phyloP scores from a whole-genome alignment of 306 rosid genomes.

The Astragalus glycyphyllos region DNA sequence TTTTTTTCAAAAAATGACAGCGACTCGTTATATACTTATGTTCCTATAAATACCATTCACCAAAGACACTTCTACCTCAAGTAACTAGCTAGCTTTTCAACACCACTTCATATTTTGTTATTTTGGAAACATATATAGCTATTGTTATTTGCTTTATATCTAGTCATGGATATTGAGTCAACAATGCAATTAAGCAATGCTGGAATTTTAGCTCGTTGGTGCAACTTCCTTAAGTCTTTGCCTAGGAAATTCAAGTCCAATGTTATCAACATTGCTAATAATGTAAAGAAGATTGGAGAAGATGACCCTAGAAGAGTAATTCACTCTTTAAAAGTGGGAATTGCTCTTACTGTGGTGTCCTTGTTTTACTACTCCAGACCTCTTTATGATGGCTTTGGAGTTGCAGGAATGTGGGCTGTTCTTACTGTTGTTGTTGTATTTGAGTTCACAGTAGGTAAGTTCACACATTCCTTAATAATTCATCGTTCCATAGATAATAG shows the following conservation, averaged over 20 bases:
- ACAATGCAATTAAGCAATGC: conserved; percentile 41
- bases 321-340: conserved; percentile 91
- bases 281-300: conserved; percentile 64
- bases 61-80: conserved; percentile 46
- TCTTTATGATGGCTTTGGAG: conserved; percentile 83
- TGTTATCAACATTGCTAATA: conserved; percentile 44
- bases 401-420: conserved; percentile 93
- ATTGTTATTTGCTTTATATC: background rate
- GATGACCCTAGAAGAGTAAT: conserved; percentile 87
- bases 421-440: conserved; percentile 86
- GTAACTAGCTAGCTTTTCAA: conserved; percentile 5
- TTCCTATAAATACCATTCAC: conserved; percentile 53
- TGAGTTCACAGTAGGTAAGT: conserved; percentile 88
- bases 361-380: conserved; percentile 72
- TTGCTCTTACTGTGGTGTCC: conserved; percentile 89
- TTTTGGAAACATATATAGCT: conserved; percentile 19
- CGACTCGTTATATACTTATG: conserved; percentile 1
- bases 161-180: conserved; percentile 61
- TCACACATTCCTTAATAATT: background rate
- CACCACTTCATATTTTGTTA: background rate
- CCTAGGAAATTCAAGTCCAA: conserved; percentile 50
- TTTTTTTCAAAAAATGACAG: too few species aligned
- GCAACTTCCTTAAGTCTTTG: conserved; percentile 46
- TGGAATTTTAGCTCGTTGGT: conserved; percentile 21
- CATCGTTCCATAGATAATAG: too few species aligned